Evolutionary conservation across 495 filamentous ascomycete species (phyloP).

Genomic region (Aspergillus leporis): DNA sequence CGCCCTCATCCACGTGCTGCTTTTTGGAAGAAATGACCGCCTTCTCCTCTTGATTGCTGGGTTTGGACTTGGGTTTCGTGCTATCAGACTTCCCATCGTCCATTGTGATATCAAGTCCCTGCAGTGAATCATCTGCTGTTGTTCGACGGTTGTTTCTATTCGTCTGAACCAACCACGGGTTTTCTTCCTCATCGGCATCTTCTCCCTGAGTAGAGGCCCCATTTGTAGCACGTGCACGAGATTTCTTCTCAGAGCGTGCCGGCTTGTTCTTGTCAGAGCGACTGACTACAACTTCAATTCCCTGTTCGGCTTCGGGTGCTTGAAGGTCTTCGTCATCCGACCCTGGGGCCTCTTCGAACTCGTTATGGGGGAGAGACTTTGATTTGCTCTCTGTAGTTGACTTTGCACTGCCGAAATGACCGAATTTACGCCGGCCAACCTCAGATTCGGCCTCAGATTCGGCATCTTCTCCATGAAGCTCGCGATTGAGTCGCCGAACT

Average conservation of each 20-base stretch:
- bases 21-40: constrained; percentile 17
- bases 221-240: constrained; percentile 18
- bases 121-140: constrained; percentile 32
- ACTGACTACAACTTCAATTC: constrained; percentile 24
- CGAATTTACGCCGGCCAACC: constrained; percentile 67
- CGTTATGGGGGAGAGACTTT: constrained; percentile 39
- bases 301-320: constrained; percentile 26
- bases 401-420: constrained; percentile 41
- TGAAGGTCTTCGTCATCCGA: constrained; percentile 53
- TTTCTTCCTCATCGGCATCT: constrained; percentile 34
- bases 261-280: constrained; percentile 27
- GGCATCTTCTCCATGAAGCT: constrained; percentile 61
- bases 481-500: constrained; percentile 70
- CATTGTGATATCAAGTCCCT: constrained; percentile 41
- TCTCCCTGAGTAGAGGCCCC: constrained; percentile 25
- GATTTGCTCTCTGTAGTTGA: constrained; percentile 19
- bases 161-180: constrained; percentile 52
- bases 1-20: constrained; percentile 29
- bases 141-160: constrained; percentile 40
- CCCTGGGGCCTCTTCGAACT: constrained; percentile 59
- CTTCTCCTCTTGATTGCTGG: constrained; percentile 26
- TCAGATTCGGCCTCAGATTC: constrained; percentile 57
- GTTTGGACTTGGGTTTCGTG: constrained; percentile 15
- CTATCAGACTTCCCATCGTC: constrained; percentile 29
- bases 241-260: constrained; percentile 19